Percentiles rank a stretch among this genome's conserved stretches.
These are phyloP conservation scores for Bipolaris gigantea DNA, from an alignment of 2,329 filamentous ascomycete genomes.

Conservation along the genomic window DNA sequence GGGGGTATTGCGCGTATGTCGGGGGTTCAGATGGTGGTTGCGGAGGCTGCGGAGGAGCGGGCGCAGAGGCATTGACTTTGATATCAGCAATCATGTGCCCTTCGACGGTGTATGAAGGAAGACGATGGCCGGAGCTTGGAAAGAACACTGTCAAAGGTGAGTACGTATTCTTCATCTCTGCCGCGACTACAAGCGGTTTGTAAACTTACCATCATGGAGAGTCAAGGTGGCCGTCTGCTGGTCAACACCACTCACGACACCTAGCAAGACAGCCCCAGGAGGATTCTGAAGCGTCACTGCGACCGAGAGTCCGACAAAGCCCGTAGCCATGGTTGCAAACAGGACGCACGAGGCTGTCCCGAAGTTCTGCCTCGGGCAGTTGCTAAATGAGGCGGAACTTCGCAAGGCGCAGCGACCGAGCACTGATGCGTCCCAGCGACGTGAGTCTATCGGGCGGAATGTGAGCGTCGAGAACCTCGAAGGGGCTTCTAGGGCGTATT, in stretches of 20 bases:
- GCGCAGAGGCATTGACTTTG: constrained; percentile 50
- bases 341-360: not conserved
- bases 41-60: constrained; percentile 16
- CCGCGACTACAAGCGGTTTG: not conserved
- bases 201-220: constrained; percentile 66
- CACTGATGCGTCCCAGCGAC: not conserved
- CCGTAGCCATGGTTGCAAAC: constrained; percentile 57
- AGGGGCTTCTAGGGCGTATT: not conserved
- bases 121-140: constrained; percentile 56
- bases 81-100: constrained; percentile 63
- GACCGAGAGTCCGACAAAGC: constrained; percentile 77
- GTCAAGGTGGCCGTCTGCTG: constrained; percentile 64
- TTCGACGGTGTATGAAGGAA: constrained; percentile 59
- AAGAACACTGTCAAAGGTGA: constrained; percentile 52
- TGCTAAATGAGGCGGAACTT: constrained; percentile 8
- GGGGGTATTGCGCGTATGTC: constrained; percentile 27
- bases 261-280: constrained; percentile 65
- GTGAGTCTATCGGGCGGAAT: not conserved
- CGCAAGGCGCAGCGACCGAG: not conserved
- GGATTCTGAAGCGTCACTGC: constrained; percentile 70
- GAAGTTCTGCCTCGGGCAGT: constrained; percentile 1
- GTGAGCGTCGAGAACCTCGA: not conserved
- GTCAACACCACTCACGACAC: constrained; percentile 70
- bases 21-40: constrained; percentile 21
- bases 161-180: not conserved